Base-by-base conservation (phyloP, 2,329 filamentous ascomycete genomes). In the Colletotrichum chlorophyti region DNA sequence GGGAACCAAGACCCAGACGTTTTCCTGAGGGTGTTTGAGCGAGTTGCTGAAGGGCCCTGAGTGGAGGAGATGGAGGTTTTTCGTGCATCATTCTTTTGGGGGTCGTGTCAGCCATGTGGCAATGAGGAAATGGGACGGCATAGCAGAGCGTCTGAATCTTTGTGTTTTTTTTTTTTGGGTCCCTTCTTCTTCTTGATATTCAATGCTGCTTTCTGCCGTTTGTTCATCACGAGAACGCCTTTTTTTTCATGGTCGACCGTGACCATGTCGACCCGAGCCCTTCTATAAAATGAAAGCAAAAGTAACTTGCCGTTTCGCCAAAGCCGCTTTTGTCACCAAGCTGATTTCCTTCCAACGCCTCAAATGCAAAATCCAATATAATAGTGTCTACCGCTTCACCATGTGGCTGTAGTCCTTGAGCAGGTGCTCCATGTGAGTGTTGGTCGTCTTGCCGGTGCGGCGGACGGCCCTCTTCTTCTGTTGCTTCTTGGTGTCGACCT, bases 401-500 rank as follows among this genome's bases (percentile, higher is more conserved):
- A 78, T 69, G 50, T 77, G 72, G 62, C 78, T 82, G 69, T 80
- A 93, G 70, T 94, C 91, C 76, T 92, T 88, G 69, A 96, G 80
- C 59, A 96, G 83, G 63, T 89, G 86, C 65, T 83, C 82, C 92
- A 97, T 96, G 72, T 97, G 93, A 24, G 86, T 87, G 71, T 97
- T 97, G 23, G 91, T 96, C 54, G 89, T 87, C 81, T 93, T 95
- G 64, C 90, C 91, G 37, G 86, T 85, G 59, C 87, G 83, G 64
- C 91, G 85, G 65, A 76, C 74, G 23, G 79, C 77, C 40, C 86
- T 80, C 71, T 91, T 91, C 76, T 91, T 90, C 73, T 88, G 87
- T 76, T 89, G 88, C 77, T 91, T 90, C 70, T 83, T 86, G 60
- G 82, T 84, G 19, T 82, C 77, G 34, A 77, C 75, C 53, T 79